phyloP scores from a whole-genome alignment of 1,284 basidiomycete genomes.

The Marasmius fiardii region DNA sequence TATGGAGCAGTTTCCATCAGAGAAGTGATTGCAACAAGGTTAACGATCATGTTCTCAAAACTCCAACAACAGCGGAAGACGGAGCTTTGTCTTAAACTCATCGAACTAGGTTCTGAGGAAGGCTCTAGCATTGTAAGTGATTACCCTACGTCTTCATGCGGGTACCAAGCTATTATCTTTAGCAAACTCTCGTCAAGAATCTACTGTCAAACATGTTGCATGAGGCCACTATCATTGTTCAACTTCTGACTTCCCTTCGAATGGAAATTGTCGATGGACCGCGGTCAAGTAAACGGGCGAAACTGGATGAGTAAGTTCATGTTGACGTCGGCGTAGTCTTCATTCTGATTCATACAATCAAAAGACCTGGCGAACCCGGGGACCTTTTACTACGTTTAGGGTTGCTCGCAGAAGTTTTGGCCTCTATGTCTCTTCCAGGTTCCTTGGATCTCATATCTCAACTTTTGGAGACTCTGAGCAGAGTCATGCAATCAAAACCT shows the following conservation, averaged over 20 bases:
- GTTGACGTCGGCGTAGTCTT: not conserved
- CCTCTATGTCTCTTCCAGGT: conserved; percentile 58
- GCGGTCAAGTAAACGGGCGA: conserved; percentile 61
- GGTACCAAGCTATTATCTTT: not conserved
- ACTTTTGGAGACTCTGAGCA: conserved; percentile 74
- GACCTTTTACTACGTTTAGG: conserved; percentile 45
- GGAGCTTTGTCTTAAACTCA: conserved; percentile 50
- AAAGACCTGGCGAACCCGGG: conserved; percentile 24
- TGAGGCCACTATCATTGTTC: conserved; percentile 51
- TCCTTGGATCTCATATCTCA: conserved; percentile 71
- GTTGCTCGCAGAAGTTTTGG: conserved; percentile 73
- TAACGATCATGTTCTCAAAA: conserved; percentile 50
- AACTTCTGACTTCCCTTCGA: conserved; percentile 56
- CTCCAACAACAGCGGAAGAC: conserved; percentile 52
- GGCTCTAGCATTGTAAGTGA: conserved; percentile 20
- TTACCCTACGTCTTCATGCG: not conserved
- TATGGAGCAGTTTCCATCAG: not conserved
- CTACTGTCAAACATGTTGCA: conserved; percentile 44
- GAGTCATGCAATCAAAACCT: conserved; percentile 54
- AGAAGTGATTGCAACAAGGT: conserved; percentile 24
- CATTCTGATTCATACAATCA: conserved; percentile 9
- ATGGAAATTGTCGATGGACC: conserved; percentile 38
- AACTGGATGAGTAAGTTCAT: conserved; percentile 49
- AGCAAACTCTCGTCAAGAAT: conserved; percentile 52
- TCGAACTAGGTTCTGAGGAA: conserved; percentile 45